Conservation (phyloP, 306 rosid genomes). For the Castanea mollissima region DNA sequence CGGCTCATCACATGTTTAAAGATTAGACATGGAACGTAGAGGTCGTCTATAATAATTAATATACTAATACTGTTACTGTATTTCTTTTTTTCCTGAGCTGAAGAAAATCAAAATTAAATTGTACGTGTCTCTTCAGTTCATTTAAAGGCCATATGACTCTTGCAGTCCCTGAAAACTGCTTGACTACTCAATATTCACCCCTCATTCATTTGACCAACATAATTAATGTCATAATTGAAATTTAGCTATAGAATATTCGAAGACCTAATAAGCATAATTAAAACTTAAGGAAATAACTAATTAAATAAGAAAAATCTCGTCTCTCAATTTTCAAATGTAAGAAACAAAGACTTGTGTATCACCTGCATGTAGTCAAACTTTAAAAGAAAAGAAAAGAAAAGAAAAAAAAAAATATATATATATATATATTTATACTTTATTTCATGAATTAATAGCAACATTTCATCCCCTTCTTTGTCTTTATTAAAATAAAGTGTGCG, state of each 20-base stretch:
- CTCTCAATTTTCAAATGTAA: neutral
- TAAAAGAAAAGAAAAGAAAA: too few relatives aligned
- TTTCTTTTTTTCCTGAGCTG: neutral
- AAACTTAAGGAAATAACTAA: neutral
- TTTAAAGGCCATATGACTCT: slow-evolving; percentile 45
- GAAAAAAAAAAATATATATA: too few relatives aligned
- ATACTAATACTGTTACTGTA: neutral
- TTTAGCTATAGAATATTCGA: slow-evolving; percentile 15
- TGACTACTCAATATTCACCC: neutral
- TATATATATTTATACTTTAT: neutral
- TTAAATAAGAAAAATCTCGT: neutral
- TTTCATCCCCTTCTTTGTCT: neutral
- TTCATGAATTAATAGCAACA: neutral
- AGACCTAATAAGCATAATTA: neutral
- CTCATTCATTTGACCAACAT: neutral
- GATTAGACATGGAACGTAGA: too few relatives aligned
- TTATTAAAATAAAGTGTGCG: neutral
- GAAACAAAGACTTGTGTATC: neutral
- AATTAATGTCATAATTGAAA: neutral
- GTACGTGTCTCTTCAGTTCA: slow-evolving; percentile 38
- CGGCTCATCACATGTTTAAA: too few relatives aligned
- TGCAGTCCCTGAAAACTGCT: slow-evolving; percentile 9
- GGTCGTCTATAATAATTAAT: too few relatives aligned
- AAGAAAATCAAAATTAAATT: neutral
- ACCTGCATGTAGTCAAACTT: neutral